phyloP scores from a whole-genome alignment of 2,329 filamentous ascomycete genomes.

The Penicillium sp. region DNA sequence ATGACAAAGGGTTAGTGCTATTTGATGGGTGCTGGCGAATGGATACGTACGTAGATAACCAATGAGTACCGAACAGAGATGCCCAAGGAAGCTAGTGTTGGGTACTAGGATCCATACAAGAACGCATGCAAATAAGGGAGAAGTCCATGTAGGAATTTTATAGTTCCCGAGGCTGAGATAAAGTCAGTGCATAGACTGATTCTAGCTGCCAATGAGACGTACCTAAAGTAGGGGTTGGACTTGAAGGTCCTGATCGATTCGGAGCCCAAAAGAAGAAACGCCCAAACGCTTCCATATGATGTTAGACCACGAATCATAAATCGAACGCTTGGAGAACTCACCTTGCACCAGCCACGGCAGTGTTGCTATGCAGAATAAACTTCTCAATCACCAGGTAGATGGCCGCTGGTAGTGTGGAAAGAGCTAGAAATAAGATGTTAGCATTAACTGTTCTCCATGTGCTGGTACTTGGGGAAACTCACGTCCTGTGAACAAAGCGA shows the following conservation, averaged over 20 bases:
- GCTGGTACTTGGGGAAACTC: constrained; percentile 48
- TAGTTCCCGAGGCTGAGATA: constrained; percentile 58
- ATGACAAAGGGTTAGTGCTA: constrained; percentile 16
- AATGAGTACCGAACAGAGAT: constrained; percentile 79
- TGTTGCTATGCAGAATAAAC: constrained; percentile 72
- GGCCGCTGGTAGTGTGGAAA: constrained; percentile 80
- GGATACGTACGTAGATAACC: constrained; percentile 78
- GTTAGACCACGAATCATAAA: constrained; percentile 19
- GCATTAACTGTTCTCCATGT: constrained; percentile 22
- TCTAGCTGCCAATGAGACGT: constrained; percentile 23
- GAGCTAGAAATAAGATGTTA: constrained; percentile 54
- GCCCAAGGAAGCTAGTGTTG: constrained; percentile 81
- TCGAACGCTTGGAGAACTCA: constrained; percentile 45
- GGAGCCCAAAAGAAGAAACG: constrained; percentile 82
- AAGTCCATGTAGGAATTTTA: constrained; percentile 90
- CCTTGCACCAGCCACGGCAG: constrained; percentile 81
- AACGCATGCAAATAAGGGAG: constrained; percentile 77
- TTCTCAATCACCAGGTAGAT: constrained; percentile 81
- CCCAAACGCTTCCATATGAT: constrained; percentile 72
- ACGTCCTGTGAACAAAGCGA: constrained; percentile 90
- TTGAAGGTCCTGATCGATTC: constrained; percentile 87
- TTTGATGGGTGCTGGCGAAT: not conserved
- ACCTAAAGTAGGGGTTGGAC: constrained; percentile 76
- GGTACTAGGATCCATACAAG: constrained; percentile 78
- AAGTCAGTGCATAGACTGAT: constrained; percentile 21